phyloP scores from a whole-genome alignment of 1,139 yeast genomes.

The Saccharomyces hybrid region DNA sequence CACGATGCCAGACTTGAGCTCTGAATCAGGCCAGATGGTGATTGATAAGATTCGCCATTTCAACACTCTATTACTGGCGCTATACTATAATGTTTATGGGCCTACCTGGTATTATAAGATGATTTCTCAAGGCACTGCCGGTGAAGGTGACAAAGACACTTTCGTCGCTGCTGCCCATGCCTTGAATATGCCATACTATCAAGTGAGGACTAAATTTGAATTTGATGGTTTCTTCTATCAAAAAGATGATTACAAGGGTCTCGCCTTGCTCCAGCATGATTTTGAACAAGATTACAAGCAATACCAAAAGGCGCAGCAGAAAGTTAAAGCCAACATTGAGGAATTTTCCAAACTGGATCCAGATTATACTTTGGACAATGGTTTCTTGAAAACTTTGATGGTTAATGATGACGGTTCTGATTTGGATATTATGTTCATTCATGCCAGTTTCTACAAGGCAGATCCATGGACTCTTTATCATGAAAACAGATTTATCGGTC shows the following conservation, averaged over 20 bases:
- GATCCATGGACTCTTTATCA: constrained; percentile 48
- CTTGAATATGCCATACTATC: constrained; percentile 45
- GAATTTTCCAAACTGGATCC: constrained; percentile 12
- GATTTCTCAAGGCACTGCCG: constrained; percentile 52
- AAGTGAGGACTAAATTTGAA: constrained; percentile 41
- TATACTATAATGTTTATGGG: constrained; percentile 51
- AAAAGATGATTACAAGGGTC: constrained; percentile 32
- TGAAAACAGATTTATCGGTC: constrained; percentile 39
- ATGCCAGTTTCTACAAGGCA: constrained; percentile 59
- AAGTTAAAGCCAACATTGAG: constrained; percentile 8
- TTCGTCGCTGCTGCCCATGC: constrained; percentile 54
- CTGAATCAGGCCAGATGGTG: constrained; percentile 54
- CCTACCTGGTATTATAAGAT: constrained; percentile 48
- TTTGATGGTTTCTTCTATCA: constrained; percentile 44
- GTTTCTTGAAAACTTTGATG: constrained; percentile 13
- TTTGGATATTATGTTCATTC: constrained; percentile 40
- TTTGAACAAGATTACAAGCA: constrained; percentile 36
- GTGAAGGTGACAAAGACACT: constrained; percentile 61
- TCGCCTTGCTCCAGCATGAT: constrained; percentile 40
- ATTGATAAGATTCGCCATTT: constrained; percentile 47
- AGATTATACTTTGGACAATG: constrained; percentile 11
- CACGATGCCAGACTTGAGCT: constrained; percentile 51
- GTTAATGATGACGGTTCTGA: constrained; percentile 10
- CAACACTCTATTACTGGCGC: constrained; percentile 43
- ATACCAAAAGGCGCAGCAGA: constrained; percentile 16